Evolutionary conservation across 73 alveolate species (phyloP).

Genomic region (Blepharisma stoltei): DNA sequence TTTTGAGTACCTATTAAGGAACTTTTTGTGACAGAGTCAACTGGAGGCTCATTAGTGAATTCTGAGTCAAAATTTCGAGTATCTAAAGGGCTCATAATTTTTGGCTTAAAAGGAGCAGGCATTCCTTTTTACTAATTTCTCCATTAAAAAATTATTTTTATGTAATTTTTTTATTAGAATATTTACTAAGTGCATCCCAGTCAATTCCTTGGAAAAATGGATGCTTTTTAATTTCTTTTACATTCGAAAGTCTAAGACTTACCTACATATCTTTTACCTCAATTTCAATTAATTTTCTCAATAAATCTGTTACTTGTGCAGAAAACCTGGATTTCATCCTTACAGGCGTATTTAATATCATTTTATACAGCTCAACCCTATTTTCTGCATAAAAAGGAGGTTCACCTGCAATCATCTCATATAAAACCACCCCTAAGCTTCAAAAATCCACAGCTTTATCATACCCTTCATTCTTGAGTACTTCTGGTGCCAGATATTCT

Average conservation of each 20-base stretch:
- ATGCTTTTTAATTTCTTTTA: slow-evolving; percentile 77
- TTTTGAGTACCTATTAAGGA: too few relatives aligned
- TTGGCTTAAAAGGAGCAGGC: too few relatives aligned
- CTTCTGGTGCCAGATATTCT: slow-evolving; percentile 93
- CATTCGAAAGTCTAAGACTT: slow-evolving; percentile 66
- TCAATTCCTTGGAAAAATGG: slow-evolving; percentile 69
- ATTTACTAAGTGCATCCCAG: slow-evolving; percentile 63
- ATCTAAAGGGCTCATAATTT: too few relatives aligned
- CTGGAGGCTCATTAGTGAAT: too few relatives aligned
- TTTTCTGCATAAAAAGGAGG: slow-evolving; percentile 80
- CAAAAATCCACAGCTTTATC: slow-evolving; percentile 92
- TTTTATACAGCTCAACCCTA: slow-evolving; percentile 50
- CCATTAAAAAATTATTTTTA: too few relatives aligned
- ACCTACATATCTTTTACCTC: slow-evolving; percentile 64
- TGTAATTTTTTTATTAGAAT: too few relatives aligned
- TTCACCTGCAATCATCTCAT: slow-evolving; percentile 84
- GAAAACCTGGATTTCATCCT: slow-evolving; percentile 60
- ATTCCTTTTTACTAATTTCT: too few relatives aligned
- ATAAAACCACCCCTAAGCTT: slow-evolving; percentile 78
- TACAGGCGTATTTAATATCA: slow-evolving; percentile 80
- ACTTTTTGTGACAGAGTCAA: too few relatives aligned
- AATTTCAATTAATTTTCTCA: slow-evolving; percentile 26
- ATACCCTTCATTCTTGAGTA: slow-evolving; percentile 76
- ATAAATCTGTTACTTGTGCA: slow-evolving; percentile 59
- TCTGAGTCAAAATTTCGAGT: too few relatives aligned